Conservation (phyloP, 1,284 basidiomycete genomes). For the Fomitiporia mediterranea region DNA sequence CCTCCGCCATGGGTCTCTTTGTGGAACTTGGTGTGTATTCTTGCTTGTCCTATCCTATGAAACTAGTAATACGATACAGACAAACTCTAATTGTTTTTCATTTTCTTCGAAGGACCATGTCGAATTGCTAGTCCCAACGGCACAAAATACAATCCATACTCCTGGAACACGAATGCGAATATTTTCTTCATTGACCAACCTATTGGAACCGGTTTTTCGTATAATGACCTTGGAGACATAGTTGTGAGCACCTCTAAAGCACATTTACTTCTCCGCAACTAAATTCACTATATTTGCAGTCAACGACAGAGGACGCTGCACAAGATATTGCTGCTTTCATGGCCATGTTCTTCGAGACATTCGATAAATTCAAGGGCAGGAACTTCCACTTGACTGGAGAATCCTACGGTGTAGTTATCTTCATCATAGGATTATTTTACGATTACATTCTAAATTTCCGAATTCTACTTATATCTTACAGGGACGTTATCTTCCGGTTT, state of each 20-base stretch:
- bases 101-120: slow-evolving; percentile 41
- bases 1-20: slow-evolving; percentile 54
- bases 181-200: slow-evolving; percentile 71
- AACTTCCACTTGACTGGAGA: slow-evolving; percentile 72
- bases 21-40: slow-evolving; percentile 51
- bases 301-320: slow-evolving; percentile 63
- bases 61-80: not conserved
- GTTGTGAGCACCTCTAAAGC: slow-evolving; percentile 38
- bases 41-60: not conserved
- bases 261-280: not conserved
- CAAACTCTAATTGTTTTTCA: not conserved
- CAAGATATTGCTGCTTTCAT: slow-evolving; percentile 67
- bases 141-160: slow-evolving; percentile 49
- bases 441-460: not conserved
- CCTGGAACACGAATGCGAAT: slow-evolving; percentile 68
- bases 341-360: slow-evolving; percentile 70
- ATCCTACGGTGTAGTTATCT: slow-evolving; percentile 49
- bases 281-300: slow-evolving; percentile 27
- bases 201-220: slow-evolving; percentile 64
- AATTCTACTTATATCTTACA: slow-evolving; percentile 24
- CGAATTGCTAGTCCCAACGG: slow-evolving; percentile 40
- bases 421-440: not conserved
- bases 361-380: slow-evolving; percentile 62
- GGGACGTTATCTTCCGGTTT: slow-evolving; percentile 83
- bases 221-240: slow-evolving; percentile 63